Evolutionary conservation across 2,329 filamentous ascomycete genomes (phyloP), one percentile per base, ranked within the genome.

Genomic region (Alternaria sp.): DNA sequence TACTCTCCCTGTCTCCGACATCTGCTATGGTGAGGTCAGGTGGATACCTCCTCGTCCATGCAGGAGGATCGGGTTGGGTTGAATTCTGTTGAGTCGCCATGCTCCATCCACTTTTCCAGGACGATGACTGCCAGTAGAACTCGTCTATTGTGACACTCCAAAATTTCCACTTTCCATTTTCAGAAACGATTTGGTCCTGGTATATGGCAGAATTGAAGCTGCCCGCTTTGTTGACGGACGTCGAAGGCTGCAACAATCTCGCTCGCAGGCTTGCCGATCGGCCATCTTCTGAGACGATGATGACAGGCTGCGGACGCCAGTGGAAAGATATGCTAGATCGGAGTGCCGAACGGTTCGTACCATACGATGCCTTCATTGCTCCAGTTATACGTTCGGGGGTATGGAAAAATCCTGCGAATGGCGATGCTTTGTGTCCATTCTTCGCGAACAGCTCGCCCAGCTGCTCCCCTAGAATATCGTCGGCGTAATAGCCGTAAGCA

Each of bases 141-240:
- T 72, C 70, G 38, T 74, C 71, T 26, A 72, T 72, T 0, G 68
- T 72, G 14, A 72, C 63, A 57, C 66, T 72, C 71, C 69, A 72
- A 18, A 72, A 54, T 7, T 67, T 59, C 69, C 69, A 74, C 42
- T 64, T 68, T 0, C 69, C 65, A 32, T 72, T 57, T 32, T 71
- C 67, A 3, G 69, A 61, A 5, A 72, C 67, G 34, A 72, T 64
- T 48, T 74, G 71, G 54, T 72, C 68, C 39, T 74, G 69, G 53
- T 72, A 71, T 5, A 74, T 72, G 0, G 68, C 71, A 24, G 60
- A 61, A 53, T 72, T 71, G 60, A 72, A 71, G 24, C 59, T 63
- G 2, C 70, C 70, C 1, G 64, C 53, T 62, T 65, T 70, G 18
- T 42, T 54, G 22, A 57, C 26, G 4, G 66, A 68, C 3, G 70